phyloP scores from a whole-genome alignment of 352 stramenopile genomes.

The Phytopythium cucurbitacearum region DNA sequence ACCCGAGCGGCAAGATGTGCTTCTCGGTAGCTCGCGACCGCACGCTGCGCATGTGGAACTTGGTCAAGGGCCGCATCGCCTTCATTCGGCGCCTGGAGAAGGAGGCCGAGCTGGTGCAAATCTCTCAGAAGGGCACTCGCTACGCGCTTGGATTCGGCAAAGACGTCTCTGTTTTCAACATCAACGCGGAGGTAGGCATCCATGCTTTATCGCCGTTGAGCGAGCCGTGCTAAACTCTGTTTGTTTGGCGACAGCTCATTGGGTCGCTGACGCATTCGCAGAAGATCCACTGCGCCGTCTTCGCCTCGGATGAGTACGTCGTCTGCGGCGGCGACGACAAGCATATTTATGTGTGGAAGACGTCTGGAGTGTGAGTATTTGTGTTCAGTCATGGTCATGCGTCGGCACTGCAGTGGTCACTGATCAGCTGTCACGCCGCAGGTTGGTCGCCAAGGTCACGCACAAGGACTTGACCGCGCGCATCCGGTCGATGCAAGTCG shows the following conservation, averaged over 20 bases:
- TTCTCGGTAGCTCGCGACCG: constrained; percentile 81
- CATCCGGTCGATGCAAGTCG: constrained; percentile 72
- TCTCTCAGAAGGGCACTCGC: constrained; percentile 67
- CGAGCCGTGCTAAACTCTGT: not conserved
- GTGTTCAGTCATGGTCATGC: not conserved
- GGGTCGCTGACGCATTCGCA: constrained; percentile 65
- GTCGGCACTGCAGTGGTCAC: not conserved
- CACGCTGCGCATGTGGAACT: constrained; percentile 89
- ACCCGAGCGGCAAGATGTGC: constrained; percentile 86
- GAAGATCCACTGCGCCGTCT: constrained; percentile 72
- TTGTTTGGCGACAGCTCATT: constrained; percentile 30
- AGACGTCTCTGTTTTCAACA: constrained; percentile 76
- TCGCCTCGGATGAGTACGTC: constrained; percentile 70
- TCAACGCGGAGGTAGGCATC: constrained; percentile 55
- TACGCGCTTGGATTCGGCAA: constrained; percentile 72
- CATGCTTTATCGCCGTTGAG: not conserved
- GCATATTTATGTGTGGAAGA: constrained; percentile 81
- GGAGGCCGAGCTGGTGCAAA: constrained; percentile 68
- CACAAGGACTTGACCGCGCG: constrained; percentile 59
- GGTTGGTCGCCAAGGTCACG: constrained; percentile 63
- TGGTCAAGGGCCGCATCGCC: constrained; percentile 85
- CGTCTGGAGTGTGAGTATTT: constrained; percentile 53
- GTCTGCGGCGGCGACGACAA: constrained; percentile 79
- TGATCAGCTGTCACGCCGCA: constrained; percentile 9
- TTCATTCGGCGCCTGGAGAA: constrained; percentile 86